These are phyloP conservation scores for Urostyla sp. DNA, from an alignment of 73 alveolate genomes.

Conservation along the genomic window DNA sequence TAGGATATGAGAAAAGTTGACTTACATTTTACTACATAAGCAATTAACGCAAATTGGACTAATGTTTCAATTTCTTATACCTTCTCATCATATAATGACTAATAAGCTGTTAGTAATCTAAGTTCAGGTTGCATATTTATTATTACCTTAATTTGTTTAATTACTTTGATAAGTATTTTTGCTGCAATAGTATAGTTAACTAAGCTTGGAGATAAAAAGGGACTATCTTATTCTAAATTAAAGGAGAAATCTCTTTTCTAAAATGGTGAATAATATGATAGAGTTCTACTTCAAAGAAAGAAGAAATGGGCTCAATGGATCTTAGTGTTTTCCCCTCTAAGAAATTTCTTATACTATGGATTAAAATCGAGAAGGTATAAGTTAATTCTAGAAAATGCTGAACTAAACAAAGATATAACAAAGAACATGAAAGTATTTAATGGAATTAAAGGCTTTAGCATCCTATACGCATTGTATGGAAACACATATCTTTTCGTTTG, in stretches of 20 bases:
- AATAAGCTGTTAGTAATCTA: not conserved
- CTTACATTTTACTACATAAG: not conserved
- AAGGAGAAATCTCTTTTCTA: constrained; percentile 3
- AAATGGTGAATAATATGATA: constrained; percentile 34
- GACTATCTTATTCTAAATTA: not conserved
- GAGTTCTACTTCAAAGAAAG: constrained; percentile 34
- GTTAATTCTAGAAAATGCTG: not conserved
- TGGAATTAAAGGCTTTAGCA: constrained; percentile 61
- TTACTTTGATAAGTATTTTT: constrained; percentile 28
- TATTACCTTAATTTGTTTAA: not conserved
- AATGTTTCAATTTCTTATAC: constrained; percentile 21
- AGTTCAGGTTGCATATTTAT: not conserved
- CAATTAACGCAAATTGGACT: constrained; percentile 36
- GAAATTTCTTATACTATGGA: constrained; percentile 19
- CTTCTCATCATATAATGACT: constrained; percentile 16
- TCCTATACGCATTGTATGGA: constrained; percentile 53
- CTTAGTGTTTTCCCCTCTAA: constrained; percentile 22
- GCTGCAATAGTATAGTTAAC: constrained; percentile 43
- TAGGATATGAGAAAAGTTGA: constrained; percentile 6
- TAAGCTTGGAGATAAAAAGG: constrained; percentile 25
- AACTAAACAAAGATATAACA: not conserved
- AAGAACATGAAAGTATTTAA: constrained; percentile 41
- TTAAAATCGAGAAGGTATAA: not conserved
- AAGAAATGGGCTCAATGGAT: constrained; percentile 8
- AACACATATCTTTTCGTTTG: constrained; percentile 45